These are phyloP conservation scores for Botrytis tulipae DNA, from an alignment of 2,329 filamentous ascomycete genomes.

Conservation along the genomic window DNA sequence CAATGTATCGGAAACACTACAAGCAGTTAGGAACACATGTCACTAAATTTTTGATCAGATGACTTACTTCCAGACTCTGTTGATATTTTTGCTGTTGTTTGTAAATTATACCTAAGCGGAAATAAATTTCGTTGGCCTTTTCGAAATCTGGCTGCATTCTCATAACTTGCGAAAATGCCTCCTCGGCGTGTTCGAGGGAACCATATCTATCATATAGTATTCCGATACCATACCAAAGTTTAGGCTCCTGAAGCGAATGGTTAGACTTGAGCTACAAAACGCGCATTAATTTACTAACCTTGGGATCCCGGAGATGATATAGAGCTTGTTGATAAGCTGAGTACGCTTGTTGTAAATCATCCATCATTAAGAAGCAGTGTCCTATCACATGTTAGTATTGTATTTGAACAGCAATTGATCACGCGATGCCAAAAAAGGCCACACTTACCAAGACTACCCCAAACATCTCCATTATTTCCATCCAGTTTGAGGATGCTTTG, in stretches of 20 bases:
- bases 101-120: slow-evolving; percentile 98
- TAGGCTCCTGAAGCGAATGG: slow-evolving; percentile 67
- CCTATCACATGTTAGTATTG: slow-evolving; percentile 51
- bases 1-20: slow-evolving; percentile 98
- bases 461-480: slow-evolving; percentile 85
- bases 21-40: slow-evolving; percentile 26
- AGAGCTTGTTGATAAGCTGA: slow-evolving; percentile 94
- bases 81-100: slow-evolving; percentile 95
- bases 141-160: slow-evolving; percentile 96
- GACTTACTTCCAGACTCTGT: slow-evolving; percentile 81
- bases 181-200: slow-evolving; percentile 93
- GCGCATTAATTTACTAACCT: slow-evolving; percentile 52
- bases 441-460: slow-evolving; percentile 84
- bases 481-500: slow-evolving; percentile 90
- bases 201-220: slow-evolving; percentile 97
- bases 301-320: slow-evolving; percentile 88
- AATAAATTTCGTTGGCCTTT: slow-evolving; percentile 99
- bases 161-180: slow-evolving; percentile 98
- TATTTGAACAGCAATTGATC: slow-evolving; percentile 18
- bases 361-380: slow-evolving; percentile 99
- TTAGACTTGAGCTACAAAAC: slow-evolving; percentile 21
- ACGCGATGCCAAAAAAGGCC: background rate
- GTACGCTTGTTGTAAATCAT: slow-evolving; percentile 95
- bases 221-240: slow-evolving; percentile 97
- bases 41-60: slow-evolving; percentile 22